Base-by-base conservation (phyloP, 2,329 filamentous ascomycete genomes). In the Aspergillus transmontanensis region DNA sequence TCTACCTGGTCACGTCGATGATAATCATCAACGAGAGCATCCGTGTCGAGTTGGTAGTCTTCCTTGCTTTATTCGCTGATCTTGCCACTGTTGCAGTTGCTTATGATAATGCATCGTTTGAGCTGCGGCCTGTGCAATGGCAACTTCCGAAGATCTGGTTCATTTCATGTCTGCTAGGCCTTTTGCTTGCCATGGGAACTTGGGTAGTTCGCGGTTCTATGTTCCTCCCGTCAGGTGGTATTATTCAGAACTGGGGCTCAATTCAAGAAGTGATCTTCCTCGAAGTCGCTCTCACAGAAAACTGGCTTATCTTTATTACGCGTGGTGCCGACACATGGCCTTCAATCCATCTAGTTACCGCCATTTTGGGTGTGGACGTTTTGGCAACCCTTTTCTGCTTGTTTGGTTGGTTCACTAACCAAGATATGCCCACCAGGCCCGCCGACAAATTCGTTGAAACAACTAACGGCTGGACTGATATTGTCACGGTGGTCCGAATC, bases 251-350 rank as follows among this genome's bases (percentile, higher is more conserved):
- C 79, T 92, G 86, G 75, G 90, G 90, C 68, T 88, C 87, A 61
- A 85, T 92, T 64, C 90, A 93, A 79, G 89, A 91, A 75, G 88
- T 93, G 53, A 83, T 96, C 73, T 96, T 96, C 87, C 87, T 96
- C 51, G 89, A 96, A 82, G 90, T 96, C 76, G 94, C 92, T 9
- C 87, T 96, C 60, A 94, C 93, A 65, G 93, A 96, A 85, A 96
- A 96, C 84, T 96, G 93, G 93, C 88, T 96, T 58, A 96, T 96
- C 79, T 96, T 96, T 84, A 94, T 96, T 80, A 96, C 93, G 68
- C 92, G 93, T 84, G 93, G 90, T 65, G 87, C 86, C 66, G 84
- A 88, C 74, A 92, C 90, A 6, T 89, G 86, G 82, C 90, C 90
- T 56, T 91, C 89, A 0, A 89, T 89, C 83, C 89, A 92, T 74